Evolutionary conservation across 257 asterid species (phyloP).

Genomic region (Nemophila menziesii): DNA sequence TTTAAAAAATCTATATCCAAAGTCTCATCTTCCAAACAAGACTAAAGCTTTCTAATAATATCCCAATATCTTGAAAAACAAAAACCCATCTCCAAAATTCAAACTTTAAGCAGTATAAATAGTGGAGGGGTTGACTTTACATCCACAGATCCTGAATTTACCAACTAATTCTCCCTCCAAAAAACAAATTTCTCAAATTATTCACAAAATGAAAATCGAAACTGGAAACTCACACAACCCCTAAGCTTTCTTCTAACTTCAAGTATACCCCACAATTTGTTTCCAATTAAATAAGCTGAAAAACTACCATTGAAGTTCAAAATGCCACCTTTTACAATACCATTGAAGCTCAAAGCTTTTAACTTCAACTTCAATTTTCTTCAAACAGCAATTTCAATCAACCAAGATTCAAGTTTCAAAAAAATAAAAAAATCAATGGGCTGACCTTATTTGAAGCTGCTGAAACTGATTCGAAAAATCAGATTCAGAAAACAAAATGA

Average conservation of each 20-base stretch:
- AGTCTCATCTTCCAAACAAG: slow-evolving; percentile 18
- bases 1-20: slow-evolving; percentile 31
- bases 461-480: slow-evolving; percentile 13
- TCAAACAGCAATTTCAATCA: slow-evolving; percentile 1
- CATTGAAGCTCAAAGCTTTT: slow-evolving; percentile 6
- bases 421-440: slow-evolving; percentile 6
- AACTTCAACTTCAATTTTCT: slow-evolving; percentile 9
- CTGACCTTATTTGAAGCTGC: slow-evolving; percentile 14
- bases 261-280: not conserved
- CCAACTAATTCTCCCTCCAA: slow-evolving; percentile 6
- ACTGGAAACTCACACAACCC: not conserved
- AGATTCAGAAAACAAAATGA: slow-evolving; percentile 20
- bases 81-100: slow-evolving; percentile 28
- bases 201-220: slow-evolving; percentile 2
- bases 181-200: not conserved
- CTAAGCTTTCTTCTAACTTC: not conserved
- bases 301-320: not conserved
- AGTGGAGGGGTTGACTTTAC: slow-evolving; percentile 1
- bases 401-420: slow-evolving; percentile 6
- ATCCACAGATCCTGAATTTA: slow-evolving; percentile 1
- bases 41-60: slow-evolving; percentile 18
- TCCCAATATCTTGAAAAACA: slow-evolving; percentile 17
- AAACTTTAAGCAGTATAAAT: slow-evolving; percentile 2
- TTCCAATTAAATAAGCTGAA: not conserved
- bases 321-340: slow-evolving; percentile 5